Evolutionary conservation across 192 early-diverging fungal genomes (phyloP).

Genomic region (Backusella psychrophila): DNA sequence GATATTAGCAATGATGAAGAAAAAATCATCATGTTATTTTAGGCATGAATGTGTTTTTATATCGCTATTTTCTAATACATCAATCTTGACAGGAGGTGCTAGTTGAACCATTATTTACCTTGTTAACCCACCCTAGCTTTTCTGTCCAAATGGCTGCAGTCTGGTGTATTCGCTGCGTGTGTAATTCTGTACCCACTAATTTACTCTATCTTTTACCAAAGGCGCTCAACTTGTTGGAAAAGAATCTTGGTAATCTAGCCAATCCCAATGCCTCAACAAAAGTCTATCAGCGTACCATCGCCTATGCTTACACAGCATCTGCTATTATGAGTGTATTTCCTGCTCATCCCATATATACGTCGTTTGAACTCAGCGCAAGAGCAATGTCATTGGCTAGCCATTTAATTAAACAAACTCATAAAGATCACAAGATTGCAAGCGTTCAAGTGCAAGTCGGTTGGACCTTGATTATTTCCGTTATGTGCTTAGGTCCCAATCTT

Average conservation of each 20-base stretch:
- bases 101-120: constrained; percentile 63
- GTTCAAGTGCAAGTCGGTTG: constrained; percentile 74
- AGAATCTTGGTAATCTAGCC: constrained; percentile 58
- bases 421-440: constrained; percentile 57
- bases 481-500: constrained; percentile 80
- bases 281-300: constrained; percentile 52
- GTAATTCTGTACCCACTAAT: constrained; percentile 60
- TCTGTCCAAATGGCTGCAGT: constrained; percentile 73
- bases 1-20: neutral
- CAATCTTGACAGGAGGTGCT: constrained; percentile 49
- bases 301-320: constrained; percentile 62
- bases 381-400: constrained; percentile 76
- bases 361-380: constrained; percentile 77
- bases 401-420: constrained; percentile 63
- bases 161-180: constrained; percentile 70
- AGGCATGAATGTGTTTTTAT: neutral
- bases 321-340: constrained; percentile 71
- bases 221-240: constrained; percentile 69
- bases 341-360: constrained; percentile 60
- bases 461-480: constrained; percentile 72
- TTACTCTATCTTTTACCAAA: constrained; percentile 61
- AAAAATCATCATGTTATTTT: neutral
- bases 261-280: constrained; percentile 46
- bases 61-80: neutral
- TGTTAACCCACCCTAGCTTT: constrained; percentile 67